phyloP scores from a whole-genome alignment of 202 grass and related monocot genomes.

The Panicum virgatum region DNA sequence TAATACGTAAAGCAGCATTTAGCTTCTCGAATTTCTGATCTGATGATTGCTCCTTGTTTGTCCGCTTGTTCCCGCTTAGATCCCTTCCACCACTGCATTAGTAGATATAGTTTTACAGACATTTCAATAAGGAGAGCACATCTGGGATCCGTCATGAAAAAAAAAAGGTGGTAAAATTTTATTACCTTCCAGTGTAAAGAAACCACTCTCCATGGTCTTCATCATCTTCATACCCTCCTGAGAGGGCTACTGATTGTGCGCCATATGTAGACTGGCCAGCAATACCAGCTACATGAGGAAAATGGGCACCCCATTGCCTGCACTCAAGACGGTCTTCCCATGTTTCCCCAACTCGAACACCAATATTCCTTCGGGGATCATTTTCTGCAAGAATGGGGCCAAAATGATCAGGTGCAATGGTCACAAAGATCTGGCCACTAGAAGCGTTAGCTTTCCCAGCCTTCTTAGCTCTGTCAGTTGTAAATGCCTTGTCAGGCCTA shows the following conservation, averaged over 20 bases:
- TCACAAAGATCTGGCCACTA: constrained; percentile 97
- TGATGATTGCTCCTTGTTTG: constrained; percentile 88
- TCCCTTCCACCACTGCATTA: constrained; percentile 81
- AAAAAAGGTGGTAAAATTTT: background rate
- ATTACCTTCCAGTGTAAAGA: constrained; percentile 83
- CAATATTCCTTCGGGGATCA: constrained; percentile 63
- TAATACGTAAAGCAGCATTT: constrained; percentile 80
- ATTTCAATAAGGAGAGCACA: background rate
- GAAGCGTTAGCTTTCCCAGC: constrained; percentile 87
- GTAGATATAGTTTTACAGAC: constrained; percentile 7
- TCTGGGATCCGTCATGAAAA: background rate
- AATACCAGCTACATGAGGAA: constrained; percentile 95
- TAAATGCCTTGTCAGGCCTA: constrained; percentile 89
- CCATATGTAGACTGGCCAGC: constrained; percentile 77
- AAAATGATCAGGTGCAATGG: constrained; percentile 80
- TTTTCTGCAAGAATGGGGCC: constrained; percentile 83
- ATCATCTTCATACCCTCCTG: constrained; percentile 84
- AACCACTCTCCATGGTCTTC: constrained; percentile 99
- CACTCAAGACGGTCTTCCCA: constrained; percentile 94
- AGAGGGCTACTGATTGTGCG: constrained; percentile 90
- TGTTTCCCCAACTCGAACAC: constrained; percentile 70
- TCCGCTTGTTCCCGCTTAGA: constrained; percentile 94
- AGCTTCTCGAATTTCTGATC: constrained; percentile 95
- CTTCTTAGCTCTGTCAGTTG: constrained; percentile 79
- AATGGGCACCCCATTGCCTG: constrained; percentile 93